Base-by-base conservation (phyloP, 495 filamentous ascomycete species). In the Neurospora sp. region DNA sequence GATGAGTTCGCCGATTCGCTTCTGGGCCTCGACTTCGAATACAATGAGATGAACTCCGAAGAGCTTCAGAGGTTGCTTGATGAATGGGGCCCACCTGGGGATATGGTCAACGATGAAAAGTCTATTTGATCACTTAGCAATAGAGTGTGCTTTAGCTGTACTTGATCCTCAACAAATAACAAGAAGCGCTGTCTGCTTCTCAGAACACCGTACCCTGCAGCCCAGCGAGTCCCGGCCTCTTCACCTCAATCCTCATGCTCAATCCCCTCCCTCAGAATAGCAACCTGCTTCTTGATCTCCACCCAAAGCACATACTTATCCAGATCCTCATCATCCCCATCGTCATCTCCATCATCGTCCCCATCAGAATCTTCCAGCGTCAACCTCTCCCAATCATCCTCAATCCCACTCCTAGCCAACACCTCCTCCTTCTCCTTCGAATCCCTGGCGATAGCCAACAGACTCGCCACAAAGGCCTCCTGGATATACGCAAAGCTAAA, bases 401-500 rank as follows among this genome's bases (percentile, higher is more conserved):
- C 78, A 1, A 70, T 39, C 7, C 18, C 71, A n/a, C 10, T 46
- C 70, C n/a, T 71, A 35, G 14, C 44, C 48, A 11, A 38, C 27
- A 20, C 37, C 54, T 27, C 46, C 72, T 6, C 69, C 73, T 14
- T n/a, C 2, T 42, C 72, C 4, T 74, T 39, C 6, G 78, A 77
- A 23, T 75, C 76, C 35, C 81, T 76, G 0, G 84, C 86, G 40
- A 91, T 86, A 12, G 83, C 81, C 59, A 91, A 77, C 54, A 91
- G 76, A 1, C 88, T 85, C 5, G 88, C 86, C 1, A 91, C 86
- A 69, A 92, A 91, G 0, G 85, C 87, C 75, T 92, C 90, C 76
- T 91, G 87, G 76, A 91, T 81, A 71, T 91, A 91, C 0, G 90
- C 90, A 75, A 91, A 91, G 78, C 85, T 88, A 76, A 92, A 91